Percentiles rank a stretch among this genome's conserved stretches.
These are phyloP conservation scores for Podaxis sp. DNA, from an alignment of 768 basidiomycete species.

Conservation along the genomic window DNA sequence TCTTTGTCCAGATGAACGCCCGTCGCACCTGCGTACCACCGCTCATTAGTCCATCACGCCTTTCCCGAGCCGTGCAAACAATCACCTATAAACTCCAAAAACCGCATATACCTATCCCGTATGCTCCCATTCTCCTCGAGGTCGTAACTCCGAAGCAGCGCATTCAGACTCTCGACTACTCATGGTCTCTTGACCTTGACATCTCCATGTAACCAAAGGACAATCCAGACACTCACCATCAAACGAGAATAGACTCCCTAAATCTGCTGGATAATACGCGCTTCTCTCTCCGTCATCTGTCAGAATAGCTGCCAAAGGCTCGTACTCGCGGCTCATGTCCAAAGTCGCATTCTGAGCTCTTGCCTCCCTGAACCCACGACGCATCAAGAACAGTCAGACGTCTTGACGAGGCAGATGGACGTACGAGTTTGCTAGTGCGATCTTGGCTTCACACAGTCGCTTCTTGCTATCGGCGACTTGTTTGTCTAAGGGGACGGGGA, in stretches of 20 bases:
- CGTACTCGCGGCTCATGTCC: slow-evolving; percentile 38
- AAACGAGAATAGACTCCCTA: slow-evolving; percentile 52
- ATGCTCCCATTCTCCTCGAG: slow-evolving; percentile 41
- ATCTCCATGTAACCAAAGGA: background rate
- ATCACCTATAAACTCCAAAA: slow-evolving; percentile 57
- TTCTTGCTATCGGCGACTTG: slow-evolving; percentile 43
- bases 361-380: slow-evolving; percentile 38
- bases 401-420: slow-evolving; percentile 21
- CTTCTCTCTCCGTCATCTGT: slow-evolving; percentile 49
- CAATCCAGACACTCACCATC: slow-evolving; percentile 40
- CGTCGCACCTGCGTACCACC: background rate
- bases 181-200: slow-evolving; percentile 10
- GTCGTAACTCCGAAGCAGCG: slow-evolving; percentile 50
- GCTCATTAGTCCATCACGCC: background rate
- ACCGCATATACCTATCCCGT: slow-evolving; percentile 51
- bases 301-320: slow-evolving; percentile 45
- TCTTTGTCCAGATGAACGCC: background rate
- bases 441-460: slow-evolving; percentile 42
- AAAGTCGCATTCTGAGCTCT: slow-evolving; percentile 48
- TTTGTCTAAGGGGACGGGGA: slow-evolving; percentile 46
- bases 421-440: slow-evolving; percentile 55
- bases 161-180: slow-evolving; percentile 39
- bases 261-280: slow-evolving; percentile 46
- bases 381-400: background rate
- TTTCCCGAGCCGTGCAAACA: background rate